Evolutionary conservation across 2,329 filamentous ascomycete species (phyloP).

Genomic region (Alternaria solani): DNA sequence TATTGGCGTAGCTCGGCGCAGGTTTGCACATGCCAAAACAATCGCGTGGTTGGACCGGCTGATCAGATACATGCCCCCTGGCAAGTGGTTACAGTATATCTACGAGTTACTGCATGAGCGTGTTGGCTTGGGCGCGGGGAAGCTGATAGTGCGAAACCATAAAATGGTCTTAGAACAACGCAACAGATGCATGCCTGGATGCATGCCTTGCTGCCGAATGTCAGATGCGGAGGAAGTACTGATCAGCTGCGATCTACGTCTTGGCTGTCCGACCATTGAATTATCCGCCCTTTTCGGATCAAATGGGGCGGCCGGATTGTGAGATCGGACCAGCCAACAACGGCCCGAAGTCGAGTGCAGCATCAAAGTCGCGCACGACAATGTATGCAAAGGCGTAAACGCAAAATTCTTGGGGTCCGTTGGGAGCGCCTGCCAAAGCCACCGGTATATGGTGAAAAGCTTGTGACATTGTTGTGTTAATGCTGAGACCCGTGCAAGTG

Average conservation of each 20-base stretch:
- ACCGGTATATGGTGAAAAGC: conserved; percentile 9
- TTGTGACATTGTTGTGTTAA: conserved; percentile 17
- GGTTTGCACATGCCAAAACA: conserved; percentile 1
- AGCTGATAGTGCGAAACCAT: not conserved
- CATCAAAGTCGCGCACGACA: not conserved
- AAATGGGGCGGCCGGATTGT: conserved; percentile 1
- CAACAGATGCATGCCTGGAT: conserved; percentile 23
- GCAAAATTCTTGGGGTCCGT: not conserved
- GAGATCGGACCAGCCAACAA: not conserved
- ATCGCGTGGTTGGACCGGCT: conserved; percentile 20
- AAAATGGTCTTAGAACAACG: conserved; percentile 25
- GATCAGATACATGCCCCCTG: conserved; percentile 11
- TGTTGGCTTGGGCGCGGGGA: conserved; percentile 1
- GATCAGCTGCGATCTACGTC: conserved; percentile 21
- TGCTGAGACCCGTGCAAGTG: conserved; percentile 2
- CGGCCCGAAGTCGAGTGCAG: not conserved
- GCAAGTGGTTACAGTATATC: conserved; percentile 6
- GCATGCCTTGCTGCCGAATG: conserved; percentile 21
- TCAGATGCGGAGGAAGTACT: conserved; percentile 27
- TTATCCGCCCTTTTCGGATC: conserved; percentile 21
- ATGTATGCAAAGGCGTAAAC: not conserved
- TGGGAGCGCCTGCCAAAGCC: not conserved
- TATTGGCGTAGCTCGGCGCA: conserved; percentile 6
- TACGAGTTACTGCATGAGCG: not conserved
- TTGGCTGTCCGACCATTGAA: conserved; percentile 17